Conservation (phyloP, 106 monocot genomes). For the Dactylorhiza incarnata region DNA sequence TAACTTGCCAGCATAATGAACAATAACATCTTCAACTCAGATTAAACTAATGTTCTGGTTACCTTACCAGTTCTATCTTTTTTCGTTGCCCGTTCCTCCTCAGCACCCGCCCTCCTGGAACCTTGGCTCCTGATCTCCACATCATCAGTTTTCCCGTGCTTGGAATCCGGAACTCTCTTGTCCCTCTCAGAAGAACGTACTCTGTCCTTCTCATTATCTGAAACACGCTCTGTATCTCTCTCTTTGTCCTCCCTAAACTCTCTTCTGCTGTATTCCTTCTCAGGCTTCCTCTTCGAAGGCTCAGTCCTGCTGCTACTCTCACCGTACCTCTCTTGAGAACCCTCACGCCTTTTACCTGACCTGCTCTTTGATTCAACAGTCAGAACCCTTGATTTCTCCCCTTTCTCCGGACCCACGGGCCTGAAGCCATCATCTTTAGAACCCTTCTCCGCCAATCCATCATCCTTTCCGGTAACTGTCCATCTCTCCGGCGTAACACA, state of each 20-base stretch:
- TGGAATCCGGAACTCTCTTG: conserved; percentile 15
- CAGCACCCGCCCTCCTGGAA: conserved; percentile 4
- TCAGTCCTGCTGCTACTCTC: conserved; percentile 19
- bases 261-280: conserved; percentile 44
- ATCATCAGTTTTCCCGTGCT: conserved; percentile 19
- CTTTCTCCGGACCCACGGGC: conserved; percentile 19
- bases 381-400: conserved; percentile 25
- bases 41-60: conserved; percentile 1
- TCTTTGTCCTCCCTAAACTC: conserved; percentile 33
- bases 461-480: conserved; percentile 37
- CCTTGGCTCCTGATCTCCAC: conserved; percentile 1
- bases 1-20: neutral
- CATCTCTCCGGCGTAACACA: conserved; percentile 35
- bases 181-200: conserved; percentile 30
- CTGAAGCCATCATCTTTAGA: conserved; percentile 29
- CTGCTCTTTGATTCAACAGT: conserved; percentile 32
- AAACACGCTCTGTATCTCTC: conserved; percentile 17
- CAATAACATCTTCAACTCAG: conserved; percentile 2
- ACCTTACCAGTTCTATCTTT: conserved; percentile 31
- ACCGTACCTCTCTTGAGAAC: conserved; percentile 33
- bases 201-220: conserved; percentile 14
- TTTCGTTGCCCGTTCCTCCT: conserved; percentile 10
- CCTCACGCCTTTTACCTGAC: conserved; percentile 38
- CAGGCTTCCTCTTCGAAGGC: conserved; percentile 30
- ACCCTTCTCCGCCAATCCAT: conserved; percentile 21